Base-by-base conservation (phyloP, 2,329 filamentous ascomycete genomes). In the Epichloe gansuensis region DNA sequence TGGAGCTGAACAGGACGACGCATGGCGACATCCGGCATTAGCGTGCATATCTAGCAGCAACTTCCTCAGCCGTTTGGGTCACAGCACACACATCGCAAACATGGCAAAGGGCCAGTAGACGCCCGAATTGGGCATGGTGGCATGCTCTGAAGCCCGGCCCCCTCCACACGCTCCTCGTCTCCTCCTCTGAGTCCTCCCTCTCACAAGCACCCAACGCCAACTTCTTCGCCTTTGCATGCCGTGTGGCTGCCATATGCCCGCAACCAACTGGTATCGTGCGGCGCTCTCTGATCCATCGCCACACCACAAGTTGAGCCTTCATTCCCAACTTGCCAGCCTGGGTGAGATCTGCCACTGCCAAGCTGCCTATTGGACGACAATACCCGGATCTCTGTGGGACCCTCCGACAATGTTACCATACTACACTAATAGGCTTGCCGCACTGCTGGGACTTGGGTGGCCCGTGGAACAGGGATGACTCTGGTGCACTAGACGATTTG, bases 371-470 rank as follows among this genome's bases (percentile, higher is more conserved):
- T 46, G 51, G 39, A 49, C n/a, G 38, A 36, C 21, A 47, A 25
- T 39, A 12, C 35, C 51, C 41, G 35, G 51, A 50, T 41, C 36
- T 42, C 21, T 38, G 31, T 31, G 51, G 47, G 23, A 45, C 51
- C 47, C 31, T 38, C 47, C 42, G 47, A 41, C 48, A 42, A 49
- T 46, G 47, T 41, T 53, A 41, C 47, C 47, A 50, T 44, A 47
- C 47, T 23, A 21, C 17, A 21, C 17, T 21, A 21, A 21, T 21
- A 23, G 51, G 47, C 39, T 49, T 50, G 41, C 51, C 51, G 43
- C 51, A 47, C 42, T 50, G 41, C 47, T 53, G 51, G 51, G 51
- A 50, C 47, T 50, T 47, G 40, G 48, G 38, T 35, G 25, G 23
- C n/a, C 42, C 31, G 38, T 17, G 36, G 35, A 53, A 45, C 35